Conservation (phyloP, 2,329 filamentous ascomycete species). For the Penicillium sp. region DNA sequence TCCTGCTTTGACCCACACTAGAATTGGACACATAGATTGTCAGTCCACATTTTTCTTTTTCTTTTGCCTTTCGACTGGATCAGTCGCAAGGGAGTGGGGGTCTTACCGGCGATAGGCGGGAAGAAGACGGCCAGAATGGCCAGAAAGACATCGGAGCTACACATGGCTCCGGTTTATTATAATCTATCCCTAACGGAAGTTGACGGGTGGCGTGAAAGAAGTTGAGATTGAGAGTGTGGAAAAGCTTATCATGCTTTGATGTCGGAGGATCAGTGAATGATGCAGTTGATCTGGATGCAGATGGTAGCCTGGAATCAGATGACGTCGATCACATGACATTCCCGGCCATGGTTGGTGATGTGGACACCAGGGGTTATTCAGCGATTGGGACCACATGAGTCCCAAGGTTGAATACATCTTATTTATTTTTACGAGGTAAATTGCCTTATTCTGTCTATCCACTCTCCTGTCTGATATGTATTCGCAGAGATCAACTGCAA, state of each 20-base stretch:
- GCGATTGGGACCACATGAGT: neutral
- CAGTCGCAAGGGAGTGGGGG: slow-evolving; percentile 8
- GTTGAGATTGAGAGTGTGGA: neutral
- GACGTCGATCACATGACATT: slow-evolving; percentile 23
- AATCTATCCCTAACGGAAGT: slow-evolving; percentile 16
- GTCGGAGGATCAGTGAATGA: neutral
- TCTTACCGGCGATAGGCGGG: slow-evolving; percentile 57
- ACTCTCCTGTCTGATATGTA: neutral
- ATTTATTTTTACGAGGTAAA: neutral
- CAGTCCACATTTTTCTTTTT: slow-evolving; percentile 23
- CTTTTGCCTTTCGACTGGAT: neutral
- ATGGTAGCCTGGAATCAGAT: slow-evolving; percentile 20
- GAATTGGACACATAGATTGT: slow-evolving; percentile 22
- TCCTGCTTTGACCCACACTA: slow-evolving; percentile 95
- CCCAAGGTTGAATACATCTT: neutral
- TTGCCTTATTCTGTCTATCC: neutral
- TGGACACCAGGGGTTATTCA: neutral
- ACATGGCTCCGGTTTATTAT: slow-evolving; percentile 46
- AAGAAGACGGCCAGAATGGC: slow-evolving; percentile 62
- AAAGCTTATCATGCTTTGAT: neutral
- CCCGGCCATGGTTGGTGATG: neutral
- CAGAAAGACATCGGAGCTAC: slow-evolving; percentile 61
- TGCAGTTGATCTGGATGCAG: neutral
- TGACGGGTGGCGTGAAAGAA: neutral
- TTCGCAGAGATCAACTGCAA: neutral